Percentiles rank a stretch among this genome's conserved stretches.
These are phyloP conservation scores for Ceratocystis diversiconidia DNA, from an alignment of 2,329 filamentous ascomycete genomes.

Conservation along the genomic window DNA sequence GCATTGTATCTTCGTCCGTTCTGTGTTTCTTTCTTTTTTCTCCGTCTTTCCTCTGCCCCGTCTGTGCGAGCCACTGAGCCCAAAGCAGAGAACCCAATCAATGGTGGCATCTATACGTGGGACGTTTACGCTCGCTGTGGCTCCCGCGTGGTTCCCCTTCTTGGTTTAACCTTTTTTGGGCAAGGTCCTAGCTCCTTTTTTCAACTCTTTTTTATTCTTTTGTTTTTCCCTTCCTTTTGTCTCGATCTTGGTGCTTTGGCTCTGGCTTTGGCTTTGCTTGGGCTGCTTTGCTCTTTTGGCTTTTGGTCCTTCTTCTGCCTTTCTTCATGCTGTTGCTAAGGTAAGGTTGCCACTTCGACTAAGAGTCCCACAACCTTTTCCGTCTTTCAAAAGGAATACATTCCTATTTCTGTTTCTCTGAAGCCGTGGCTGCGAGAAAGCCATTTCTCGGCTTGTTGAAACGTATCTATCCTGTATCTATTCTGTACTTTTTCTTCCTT, in stretches of 20 bases:
- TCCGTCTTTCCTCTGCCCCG: background rate
- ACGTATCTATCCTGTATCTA: background rate
- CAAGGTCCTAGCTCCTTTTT: slow-evolving; percentile 5
- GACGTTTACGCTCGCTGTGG: background rate
- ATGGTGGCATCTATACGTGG: background rate
- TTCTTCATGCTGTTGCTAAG: background rate
- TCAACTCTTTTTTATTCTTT: background rate
- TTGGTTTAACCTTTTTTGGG: slow-evolving; percentile 3
- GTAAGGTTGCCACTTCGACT: background rate
- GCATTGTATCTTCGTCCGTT: too few species aligned
- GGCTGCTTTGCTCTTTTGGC: background rate
- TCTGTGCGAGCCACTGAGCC: background rate
- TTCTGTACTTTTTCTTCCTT: too few species aligned
- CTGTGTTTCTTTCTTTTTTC: background rate
- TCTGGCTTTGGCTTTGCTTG: background rate
- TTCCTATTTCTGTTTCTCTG: background rate
- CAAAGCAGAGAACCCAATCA: background rate
- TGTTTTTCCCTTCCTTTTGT: background rate
- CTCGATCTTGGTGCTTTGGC: background rate
- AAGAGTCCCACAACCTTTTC: background rate
- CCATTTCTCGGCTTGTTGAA: background rate
- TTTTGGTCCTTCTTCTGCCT: background rate
- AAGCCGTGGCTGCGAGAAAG: background rate
- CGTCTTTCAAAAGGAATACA: background rate
- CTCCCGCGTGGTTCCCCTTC: background rate